Evolutionary conservation across 306 rosid species (phyloP).

Genomic region (Dryas alaskensis): DNA sequence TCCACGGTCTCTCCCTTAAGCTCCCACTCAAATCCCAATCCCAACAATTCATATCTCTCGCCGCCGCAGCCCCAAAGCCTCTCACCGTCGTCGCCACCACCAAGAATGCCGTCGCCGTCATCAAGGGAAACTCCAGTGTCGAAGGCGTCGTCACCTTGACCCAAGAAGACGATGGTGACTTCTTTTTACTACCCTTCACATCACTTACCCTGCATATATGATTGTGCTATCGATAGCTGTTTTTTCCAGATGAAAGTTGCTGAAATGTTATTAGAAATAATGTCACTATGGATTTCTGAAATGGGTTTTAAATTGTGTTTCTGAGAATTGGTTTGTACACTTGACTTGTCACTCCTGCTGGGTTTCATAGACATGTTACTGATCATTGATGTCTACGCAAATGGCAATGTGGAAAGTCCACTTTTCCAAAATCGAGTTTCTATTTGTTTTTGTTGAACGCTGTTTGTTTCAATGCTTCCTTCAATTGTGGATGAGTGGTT

Average conservation of each 20-base stretch:
- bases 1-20: constrained; percentile 54
- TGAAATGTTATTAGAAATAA: too few species aligned
- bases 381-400: not conserved
- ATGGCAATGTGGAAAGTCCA: not conserved
- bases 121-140: constrained; percentile 59
- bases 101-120: constrained; percentile 72
- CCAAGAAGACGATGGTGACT: constrained; percentile 55
- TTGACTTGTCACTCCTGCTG: not conserved
- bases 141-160: constrained; percentile 62
- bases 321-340: not conserved
- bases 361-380: not conserved
- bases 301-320: not conserved
- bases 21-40: constrained; percentile 34
- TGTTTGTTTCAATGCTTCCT: not conserved
- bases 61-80: constrained; percentile 47
- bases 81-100: constrained; percentile 50
- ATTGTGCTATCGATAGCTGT: not conserved
- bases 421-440: not conserved
- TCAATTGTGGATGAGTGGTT: not conserved
- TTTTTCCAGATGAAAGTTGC: too few species aligned
- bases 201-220: not conserved
- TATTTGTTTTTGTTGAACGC: not conserved
- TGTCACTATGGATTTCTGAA: too few species aligned
- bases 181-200: not conserved
- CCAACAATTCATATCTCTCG: constrained; percentile 22